Percentiles rank a stretch among this genome's conserved stretches.
These are phyloP conservation scores for Lathyrus tuberosus DNA, from an alignment of 306 rosid species.

Conservation along the genomic window DNA sequence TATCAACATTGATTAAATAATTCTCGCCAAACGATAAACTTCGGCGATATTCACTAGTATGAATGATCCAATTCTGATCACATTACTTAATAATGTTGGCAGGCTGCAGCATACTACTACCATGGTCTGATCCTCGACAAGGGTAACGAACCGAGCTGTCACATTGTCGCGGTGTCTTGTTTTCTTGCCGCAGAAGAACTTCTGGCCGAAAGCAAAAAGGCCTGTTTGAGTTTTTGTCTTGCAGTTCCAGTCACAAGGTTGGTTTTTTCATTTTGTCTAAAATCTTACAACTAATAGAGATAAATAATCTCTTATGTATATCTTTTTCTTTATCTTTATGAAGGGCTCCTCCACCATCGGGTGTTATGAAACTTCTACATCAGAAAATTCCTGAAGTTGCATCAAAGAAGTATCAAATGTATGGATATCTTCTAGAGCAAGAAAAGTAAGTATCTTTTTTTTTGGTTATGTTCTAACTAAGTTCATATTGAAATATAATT, in stretches of 20 bases:
- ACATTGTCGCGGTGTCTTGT: constrained; percentile 72
- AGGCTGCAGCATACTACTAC: constrained; percentile 97
- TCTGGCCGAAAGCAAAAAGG: constrained; percentile 80
- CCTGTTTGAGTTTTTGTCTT: constrained; percentile 82
- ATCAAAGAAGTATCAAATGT: constrained; percentile 81
- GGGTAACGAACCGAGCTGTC: constrained; percentile 73
- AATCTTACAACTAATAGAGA: too few relatives aligned
- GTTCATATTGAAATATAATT: constrained; percentile 5
- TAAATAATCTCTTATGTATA: too few relatives aligned
- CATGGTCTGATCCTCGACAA: constrained; percentile 89
- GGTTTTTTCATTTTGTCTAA: constrained; percentile 30
- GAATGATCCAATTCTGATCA: constrained; percentile 5
- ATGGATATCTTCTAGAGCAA: constrained; percentile 83
- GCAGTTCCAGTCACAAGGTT: constrained; percentile 90
- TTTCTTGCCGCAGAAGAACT: constrained; percentile 94
- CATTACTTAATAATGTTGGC: constrained; percentile 9
- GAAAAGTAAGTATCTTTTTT: constrained; percentile 63
- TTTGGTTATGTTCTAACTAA: constrained; percentile 14
- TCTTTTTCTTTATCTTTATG: neutral
- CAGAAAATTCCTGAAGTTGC: constrained; percentile 95
- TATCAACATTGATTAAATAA: constrained; percentile 22
- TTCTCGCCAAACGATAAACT: neutral
- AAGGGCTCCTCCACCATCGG: constrained; percentile 93
- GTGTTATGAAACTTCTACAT: constrained; percentile 76
- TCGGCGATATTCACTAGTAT: neutral